Percentiles rank a stretch among this genome's conserved stretches.
Conservation (phyloP, 495 filamentous ascomycete species). For the Annulohypoxylon moriforme region DNA sequence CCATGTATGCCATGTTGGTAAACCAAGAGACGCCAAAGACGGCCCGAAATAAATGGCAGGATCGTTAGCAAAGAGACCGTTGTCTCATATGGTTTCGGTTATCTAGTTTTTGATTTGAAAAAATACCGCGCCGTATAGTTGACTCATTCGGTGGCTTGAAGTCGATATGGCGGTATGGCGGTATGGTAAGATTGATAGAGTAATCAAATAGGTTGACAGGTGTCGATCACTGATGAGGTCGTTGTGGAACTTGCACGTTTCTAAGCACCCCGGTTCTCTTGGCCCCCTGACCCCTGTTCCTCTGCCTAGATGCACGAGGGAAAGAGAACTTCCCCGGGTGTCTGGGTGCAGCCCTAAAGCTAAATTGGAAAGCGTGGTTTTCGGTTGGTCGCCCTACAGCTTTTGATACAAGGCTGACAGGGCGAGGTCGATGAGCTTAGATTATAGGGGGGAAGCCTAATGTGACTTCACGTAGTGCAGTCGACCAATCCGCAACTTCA, state of each 20-base stretch:
- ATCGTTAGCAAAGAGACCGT: constrained; percentile 1
- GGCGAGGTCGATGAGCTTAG: constrained; percentile 14
- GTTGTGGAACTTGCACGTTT: constrained; percentile 29
- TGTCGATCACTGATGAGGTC: constrained; percentile 12
- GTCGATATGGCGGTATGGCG: not conserved
- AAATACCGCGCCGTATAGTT: not conserved
- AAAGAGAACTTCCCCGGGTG: constrained; percentile 21
- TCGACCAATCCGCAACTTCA: constrained; percentile 21
- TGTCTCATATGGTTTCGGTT: not conserved
- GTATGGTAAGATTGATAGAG: constrained; percentile 6
- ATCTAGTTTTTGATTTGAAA: not conserved
- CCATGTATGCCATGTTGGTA: not conserved
- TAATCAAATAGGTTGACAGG: constrained; percentile 26
- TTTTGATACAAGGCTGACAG: constrained; percentile 32
- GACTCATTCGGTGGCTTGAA: not conserved
- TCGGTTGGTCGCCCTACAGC: constrained; percentile 27
- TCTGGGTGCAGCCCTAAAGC: constrained; percentile 4
- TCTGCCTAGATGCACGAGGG: constrained; percentile 16
- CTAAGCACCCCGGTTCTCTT: constrained; percentile 11
- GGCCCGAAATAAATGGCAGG: not conserved
- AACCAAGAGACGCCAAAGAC: not conserved
- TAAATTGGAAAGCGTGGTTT: constrained; percentile 8
- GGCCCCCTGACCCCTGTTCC: constrained; percentile 13
- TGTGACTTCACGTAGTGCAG: constrained; percentile 32
- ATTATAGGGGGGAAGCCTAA: constrained; percentile 35